Conservation (phyloP, 1,284 basidiomycete genomes). For the Meripilus lineatus region DNA sequence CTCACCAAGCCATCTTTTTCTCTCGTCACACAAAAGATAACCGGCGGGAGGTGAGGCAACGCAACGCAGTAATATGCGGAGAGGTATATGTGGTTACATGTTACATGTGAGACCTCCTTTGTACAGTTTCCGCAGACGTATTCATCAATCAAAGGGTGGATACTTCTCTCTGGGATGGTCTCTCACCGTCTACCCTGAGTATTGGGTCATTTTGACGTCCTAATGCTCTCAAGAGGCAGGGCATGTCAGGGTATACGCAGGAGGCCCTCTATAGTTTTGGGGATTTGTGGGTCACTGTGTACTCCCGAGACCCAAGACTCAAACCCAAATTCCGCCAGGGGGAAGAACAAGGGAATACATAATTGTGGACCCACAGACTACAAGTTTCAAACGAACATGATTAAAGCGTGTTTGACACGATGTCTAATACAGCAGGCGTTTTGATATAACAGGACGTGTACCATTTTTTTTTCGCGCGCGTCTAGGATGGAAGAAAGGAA, state of each 20-base stretch:
- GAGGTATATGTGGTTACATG: background rate
- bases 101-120: background rate
- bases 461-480: background rate
- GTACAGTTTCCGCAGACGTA: slow-evolving; percentile 4
- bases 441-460: background rate
- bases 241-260: background rate
- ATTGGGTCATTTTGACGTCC: too few relatives aligned
- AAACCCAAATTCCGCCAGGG: background rate
- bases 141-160: slow-evolving; percentile 5
- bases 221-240: too few relatives aligned
- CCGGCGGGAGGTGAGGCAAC: background rate
- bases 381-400: too few relatives aligned
- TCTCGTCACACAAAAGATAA: background rate
- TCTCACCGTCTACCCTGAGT: too few relatives aligned
- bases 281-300: background rate
- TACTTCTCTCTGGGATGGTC: background rate
- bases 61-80: background rate
- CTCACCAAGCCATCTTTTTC: background rate
- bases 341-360: too few relatives aligned
- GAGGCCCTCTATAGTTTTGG: background rate
- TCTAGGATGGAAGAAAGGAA: background rate
- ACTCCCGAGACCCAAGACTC: background rate
- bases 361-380: too few relatives aligned
- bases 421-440: background rate
- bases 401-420: too few relatives aligned